Percentiles rank a stretch among this genome's conserved stretches.
These are phyloP conservation scores for Colletotrichum salicis DNA, from an alignment of 2,329 filamentous ascomycete species.

Conservation along the genomic window DNA sequence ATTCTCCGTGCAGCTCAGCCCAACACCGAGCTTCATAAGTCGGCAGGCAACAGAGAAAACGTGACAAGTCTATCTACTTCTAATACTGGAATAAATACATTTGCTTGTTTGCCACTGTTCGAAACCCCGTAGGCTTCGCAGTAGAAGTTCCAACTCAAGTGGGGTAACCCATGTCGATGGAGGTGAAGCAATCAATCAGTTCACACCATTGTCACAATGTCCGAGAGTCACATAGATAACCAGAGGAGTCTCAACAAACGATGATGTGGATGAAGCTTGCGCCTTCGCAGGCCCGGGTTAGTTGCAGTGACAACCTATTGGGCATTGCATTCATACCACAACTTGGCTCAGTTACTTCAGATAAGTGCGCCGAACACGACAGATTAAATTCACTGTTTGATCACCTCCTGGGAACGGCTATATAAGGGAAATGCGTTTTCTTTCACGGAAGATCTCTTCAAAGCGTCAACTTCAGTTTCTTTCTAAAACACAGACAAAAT, in stretches of 20 bases:
- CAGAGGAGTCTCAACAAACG: background rate
- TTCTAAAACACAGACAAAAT: background rate
- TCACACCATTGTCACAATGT: no score
- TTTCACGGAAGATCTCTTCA: background rate
- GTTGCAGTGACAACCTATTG: no score
- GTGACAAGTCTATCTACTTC: background rate
- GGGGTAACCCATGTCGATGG: background rate
- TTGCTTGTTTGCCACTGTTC: background rate
- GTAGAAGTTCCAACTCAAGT: conserved; percentile 16
- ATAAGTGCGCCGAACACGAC: no score
- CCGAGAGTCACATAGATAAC: background rate
- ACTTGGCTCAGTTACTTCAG: no score
- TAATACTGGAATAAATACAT: background rate
- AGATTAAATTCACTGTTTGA: no score
- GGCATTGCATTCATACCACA: no score
- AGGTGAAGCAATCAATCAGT: background rate
- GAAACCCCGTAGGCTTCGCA: background rate
- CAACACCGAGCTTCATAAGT: background rate
- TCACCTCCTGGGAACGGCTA: background rate
- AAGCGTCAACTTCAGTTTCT: background rate
- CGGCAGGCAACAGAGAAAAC: background rate
- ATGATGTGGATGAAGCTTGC: no score
- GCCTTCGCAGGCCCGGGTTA: no score
- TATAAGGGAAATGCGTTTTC: background rate
- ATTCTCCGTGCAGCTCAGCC: background rate